phyloP scores from a whole-genome alignment of 768 basidiomycete species.

The Mycena vulgaris region DNA sequence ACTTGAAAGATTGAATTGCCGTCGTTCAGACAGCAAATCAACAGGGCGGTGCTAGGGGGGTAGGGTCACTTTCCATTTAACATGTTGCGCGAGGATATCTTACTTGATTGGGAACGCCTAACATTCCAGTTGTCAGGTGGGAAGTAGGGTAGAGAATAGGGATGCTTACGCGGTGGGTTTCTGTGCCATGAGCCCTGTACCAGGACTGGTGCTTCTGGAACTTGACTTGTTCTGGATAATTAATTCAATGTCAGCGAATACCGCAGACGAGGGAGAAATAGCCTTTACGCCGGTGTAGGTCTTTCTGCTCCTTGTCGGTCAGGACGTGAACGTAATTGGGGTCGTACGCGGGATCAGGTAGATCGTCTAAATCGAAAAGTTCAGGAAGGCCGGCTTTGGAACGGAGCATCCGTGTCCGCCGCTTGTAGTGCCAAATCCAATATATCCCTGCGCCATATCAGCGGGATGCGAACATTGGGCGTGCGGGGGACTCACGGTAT shows the following conservation, averaged over 20 bases:
- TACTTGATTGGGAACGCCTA: conserved; percentile 82
- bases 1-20: conserved; percentile 89
- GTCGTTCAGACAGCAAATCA: conserved; percentile 81
- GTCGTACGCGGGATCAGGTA: conserved; percentile 84
- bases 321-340: conserved; percentile 81
- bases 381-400: conserved; percentile 74
- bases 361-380: conserved; percentile 81
- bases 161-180: conserved; percentile 77
- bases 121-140: conserved; percentile 20
- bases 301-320: conserved; percentile 73
- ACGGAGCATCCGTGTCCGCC: conserved; percentile 71
- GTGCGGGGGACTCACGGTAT: conserved; percentile 66
- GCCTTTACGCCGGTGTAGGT: conserved; percentile 74
- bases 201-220: conserved; percentile 84
- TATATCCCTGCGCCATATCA: conserved; percentile 65
- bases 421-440: conserved; percentile 84
- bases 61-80: background rate
- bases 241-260: background rate
- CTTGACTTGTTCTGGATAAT: conserved; percentile 71
- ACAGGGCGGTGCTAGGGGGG: conserved; percentile 69
- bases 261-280: background rate
- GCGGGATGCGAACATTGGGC: conserved; percentile 12
- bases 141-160: background rate
- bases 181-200: conserved; percentile 90
- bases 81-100: conserved; percentile 33